Base-by-base conservation (phyloP, 768 basidiomycete genomes). In the Psilocybe azurescens region DNA sequence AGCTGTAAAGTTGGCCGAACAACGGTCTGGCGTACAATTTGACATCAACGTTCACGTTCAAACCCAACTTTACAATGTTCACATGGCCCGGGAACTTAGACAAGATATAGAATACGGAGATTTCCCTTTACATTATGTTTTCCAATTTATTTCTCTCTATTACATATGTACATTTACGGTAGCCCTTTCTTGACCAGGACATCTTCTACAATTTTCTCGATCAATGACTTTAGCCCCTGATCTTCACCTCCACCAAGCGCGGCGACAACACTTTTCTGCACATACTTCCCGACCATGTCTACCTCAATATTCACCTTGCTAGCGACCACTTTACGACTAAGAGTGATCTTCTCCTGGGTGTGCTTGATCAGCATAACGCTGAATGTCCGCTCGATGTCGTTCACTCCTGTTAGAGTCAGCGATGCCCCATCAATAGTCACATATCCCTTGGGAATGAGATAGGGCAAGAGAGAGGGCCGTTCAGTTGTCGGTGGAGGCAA, bases 301-400 rank as follows among this genome's bases (percentile, higher is more conserved):
- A 90, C 95, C 78, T 99, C 97, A 61, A 99, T 85, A 71, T 99
- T 99, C 55, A 99, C 95, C 68, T 83, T 90, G 51, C 86, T 85
- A 0, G 95, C 96, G 1, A 91, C 73, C 2, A 68, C 66, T 75
- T 99, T 99, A 63, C 77, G 83, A 41, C 84, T 83, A 55, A 99
- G 81, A 2, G 93, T 90, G 60, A 98, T 89, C 75, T 89, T 94
- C 69, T 88, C 78, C 72, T 97, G 97, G 10, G 94, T 96, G 76
- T 99, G 96, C 68, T 86, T 86, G 76, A 99, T 96, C 66, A 99
- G 86, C 96, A 99, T 99, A 55, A 99, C 84, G 36, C 89, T 88
- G 70, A 99, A 97, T 47, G 78, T 85, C 41, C 86, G 73, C 62
- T 79, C 69, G 28, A 69, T 64, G 73, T 91, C 87, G 75, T 88